Evolutionary conservation across 306 rosid species (phyloP), one percentile per base, ranked within the genome.

Genomic region (Dryas drummondii): DNA sequence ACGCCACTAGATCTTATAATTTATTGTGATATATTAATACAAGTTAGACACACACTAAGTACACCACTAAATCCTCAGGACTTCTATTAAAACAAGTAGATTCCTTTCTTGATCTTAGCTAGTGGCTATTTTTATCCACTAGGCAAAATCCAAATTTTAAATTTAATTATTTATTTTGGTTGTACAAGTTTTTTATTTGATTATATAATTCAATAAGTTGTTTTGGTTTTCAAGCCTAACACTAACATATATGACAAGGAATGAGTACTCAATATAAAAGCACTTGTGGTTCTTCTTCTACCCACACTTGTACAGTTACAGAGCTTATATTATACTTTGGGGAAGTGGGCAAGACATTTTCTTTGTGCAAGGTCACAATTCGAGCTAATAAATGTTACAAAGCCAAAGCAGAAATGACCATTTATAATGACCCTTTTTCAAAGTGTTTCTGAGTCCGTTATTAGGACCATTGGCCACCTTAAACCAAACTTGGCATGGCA

Each of bases 141-240:
- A 32, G 37, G 22, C 22, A 22, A 22, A 22, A 22, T 22, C 22
- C 22, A 22, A 19, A 22, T 22, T 32, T 32, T 32, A 32, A 1
- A 32, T 32, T 32, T 32, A 32, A 4, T 46, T 46, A 46, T 46
- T 5, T 46, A 22, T 22, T 22, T 22, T 22, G 22, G 14, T 50
- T 7, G 14, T 50, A 9, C 5, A 50, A 50, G 14, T 2, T 50
- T 50, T 11, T 6, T 11, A 50, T 6, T 9, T 1, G 54, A 50
- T 50, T 3, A 50, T 50, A 9, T 50, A 3, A 9, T 32, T 32
- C 37, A 50, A 3, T 66, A 4, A 65, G 70, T 17, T 9, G 70
- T n/a, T 45, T 65, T 45, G 68, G 68, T 7, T 63, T 63, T 40
- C 12, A 41, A 63, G 48, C 49, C 68, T 63, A 63, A 63, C 68